Percentiles rank a stretch among this genome's conserved stretches.
phyloP scores from a whole-genome alignment of 139 green algal species.

The Astrephomene gubernaculifera region DNA sequence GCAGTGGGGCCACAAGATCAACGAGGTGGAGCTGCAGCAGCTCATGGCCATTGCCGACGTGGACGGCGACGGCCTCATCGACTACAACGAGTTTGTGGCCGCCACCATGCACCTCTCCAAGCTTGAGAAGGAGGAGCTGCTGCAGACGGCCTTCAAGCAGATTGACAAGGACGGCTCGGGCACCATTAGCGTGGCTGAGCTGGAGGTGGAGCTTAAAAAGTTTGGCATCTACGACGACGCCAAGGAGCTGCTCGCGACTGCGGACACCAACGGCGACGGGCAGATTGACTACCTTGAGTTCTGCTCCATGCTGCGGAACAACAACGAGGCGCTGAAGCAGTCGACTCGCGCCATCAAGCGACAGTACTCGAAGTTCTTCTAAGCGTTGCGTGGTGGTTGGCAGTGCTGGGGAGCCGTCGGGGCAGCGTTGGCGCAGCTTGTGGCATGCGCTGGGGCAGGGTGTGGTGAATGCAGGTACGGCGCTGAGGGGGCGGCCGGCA shows the following conservation, averaged over 20 bases:
- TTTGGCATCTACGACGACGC: slow-evolving; percentile 75
- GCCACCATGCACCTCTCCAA: slow-evolving; percentile 89
- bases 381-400: no score
- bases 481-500: no score
- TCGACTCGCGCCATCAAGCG: slow-evolving; percentile 51
- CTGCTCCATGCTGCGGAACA: slow-evolving; percentile 59
- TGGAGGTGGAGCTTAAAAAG: slow-evolving; percentile 69
- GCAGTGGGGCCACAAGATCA: slow-evolving; percentile 79
- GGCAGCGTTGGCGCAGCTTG: no score
- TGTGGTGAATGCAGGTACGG: no score
- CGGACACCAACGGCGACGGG: slow-evolving; percentile 58
- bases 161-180: slow-evolving; percentile 63
- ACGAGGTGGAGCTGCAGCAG: slow-evolving; percentile 73
- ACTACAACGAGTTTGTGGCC: slow-evolving; percentile 93
- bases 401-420: no score
- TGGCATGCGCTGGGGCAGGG: no score
- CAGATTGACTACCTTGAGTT: slow-evolving; percentile 72
- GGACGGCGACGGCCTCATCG: slow-evolving; percentile 88
- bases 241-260: slow-evolving; percentile 63
- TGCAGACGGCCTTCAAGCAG: slow-evolving; percentile 76
- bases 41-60: slow-evolving; percentile 88
- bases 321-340: slow-evolving; percentile 58
- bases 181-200: slow-evolving; percentile 77
- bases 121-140: slow-evolving; percentile 88
- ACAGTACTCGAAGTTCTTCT: slow-evolving; percentile 55